phyloP scores from a whole-genome alignment of 2,329 filamentous ascomycete genomes.

The Teratosphaeria zuluensis region DNA sequence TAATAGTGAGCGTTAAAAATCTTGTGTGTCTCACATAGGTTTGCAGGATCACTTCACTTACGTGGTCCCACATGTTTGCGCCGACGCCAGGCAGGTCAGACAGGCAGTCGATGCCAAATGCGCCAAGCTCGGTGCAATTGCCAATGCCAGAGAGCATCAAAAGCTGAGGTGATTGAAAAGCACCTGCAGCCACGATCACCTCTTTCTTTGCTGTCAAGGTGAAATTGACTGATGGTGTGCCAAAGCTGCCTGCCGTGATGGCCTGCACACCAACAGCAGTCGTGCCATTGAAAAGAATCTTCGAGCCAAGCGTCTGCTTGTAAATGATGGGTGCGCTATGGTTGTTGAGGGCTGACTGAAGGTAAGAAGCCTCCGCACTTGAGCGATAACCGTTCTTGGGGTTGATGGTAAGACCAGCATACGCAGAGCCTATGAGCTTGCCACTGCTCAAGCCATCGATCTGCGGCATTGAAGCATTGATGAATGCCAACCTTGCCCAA shows the following conservation, averaged over 20 bases:
- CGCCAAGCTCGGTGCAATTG: constrained; percentile 20
- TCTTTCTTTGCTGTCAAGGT: constrained; percentile 26
- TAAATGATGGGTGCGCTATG: constrained; percentile 1
- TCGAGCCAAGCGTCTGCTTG: background rate
- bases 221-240: constrained; percentile 10
- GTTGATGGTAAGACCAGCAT: constrained; percentile 9
- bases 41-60: too few relatives aligned
- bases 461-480: constrained; percentile 7
- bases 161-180: constrained; percentile 33
- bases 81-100: constrained; percentile 21
- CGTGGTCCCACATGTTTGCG: constrained; percentile 15
- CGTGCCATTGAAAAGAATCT: background rate
- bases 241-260: background rate
- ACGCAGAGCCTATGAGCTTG: constrained; percentile 8
- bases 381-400: constrained; percentile 2
- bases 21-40: too few relatives aligned
- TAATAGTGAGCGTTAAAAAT: too few relatives aligned
- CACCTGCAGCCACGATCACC: constrained; percentile 36
- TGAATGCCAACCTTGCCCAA: constrained; percentile 5
- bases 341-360: constrained; percentile 1
- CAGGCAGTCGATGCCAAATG: constrained; percentile 21
- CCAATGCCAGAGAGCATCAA: constrained; percentile 25
- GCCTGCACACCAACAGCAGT: background rate
- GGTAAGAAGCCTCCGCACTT: constrained; percentile 1
- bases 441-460: constrained; percentile 10